Conservation (phyloP, 1,284 basidiomycete genomes). For the Rhodofomes roseus region DNA sequence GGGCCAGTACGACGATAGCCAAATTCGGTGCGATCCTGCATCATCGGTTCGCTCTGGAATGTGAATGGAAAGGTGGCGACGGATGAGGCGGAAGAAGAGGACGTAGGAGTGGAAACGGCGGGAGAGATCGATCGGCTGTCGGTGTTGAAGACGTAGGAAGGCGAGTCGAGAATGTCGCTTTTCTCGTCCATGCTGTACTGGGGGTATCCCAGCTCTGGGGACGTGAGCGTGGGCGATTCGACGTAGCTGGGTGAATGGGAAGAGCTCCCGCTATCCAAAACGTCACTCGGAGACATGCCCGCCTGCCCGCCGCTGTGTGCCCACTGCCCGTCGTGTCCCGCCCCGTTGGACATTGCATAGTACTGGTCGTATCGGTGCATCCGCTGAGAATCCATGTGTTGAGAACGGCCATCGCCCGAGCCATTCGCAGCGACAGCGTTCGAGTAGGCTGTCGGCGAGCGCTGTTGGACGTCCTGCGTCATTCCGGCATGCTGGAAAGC, state of each 20-base stretch:
- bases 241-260: slow-evolving; percentile 50
- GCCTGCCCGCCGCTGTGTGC: slow-evolving; percentile 30
- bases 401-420: slow-evolving; percentile 32
- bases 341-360: slow-evolving; percentile 46
- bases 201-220: slow-evolving; percentile 52
- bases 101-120: slow-evolving; percentile 59
- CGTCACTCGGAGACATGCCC: slow-evolving; percentile 2
- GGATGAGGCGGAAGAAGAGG: slow-evolving; percentile 50
- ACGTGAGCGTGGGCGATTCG: slow-evolving; percentile 57
- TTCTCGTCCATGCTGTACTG: slow-evolving; percentile 64
- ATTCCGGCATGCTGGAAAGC: slow-evolving; percentile 38
- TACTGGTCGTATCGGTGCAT: slow-evolving; percentile 53
- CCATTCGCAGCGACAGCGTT: slow-evolving; percentile 38
- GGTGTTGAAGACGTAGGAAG: slow-evolving; percentile 58
- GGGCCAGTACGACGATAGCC: slow-evolving; percentile 58
- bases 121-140: slow-evolving; percentile 72
- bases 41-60: slow-evolving; percentile 46
- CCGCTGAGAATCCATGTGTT: slow-evolving; percentile 37
- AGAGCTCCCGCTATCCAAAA: slow-evolving; percentile 40
- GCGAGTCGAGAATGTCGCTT: slow-evolving; percentile 46
- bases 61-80: slow-evolving; percentile 64
- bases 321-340: slow-evolving; percentile 51
- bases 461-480: slow-evolving; percentile 37
- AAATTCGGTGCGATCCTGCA: slow-evolving; percentile 58
- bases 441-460: slow-evolving; percentile 46